Percentiles rank a stretch among this genome's conserved stretches.
Conservation (phyloP, 2,329 filamentous ascomycete species). For the Graphilbum ipis-grandicollis region DNA sequence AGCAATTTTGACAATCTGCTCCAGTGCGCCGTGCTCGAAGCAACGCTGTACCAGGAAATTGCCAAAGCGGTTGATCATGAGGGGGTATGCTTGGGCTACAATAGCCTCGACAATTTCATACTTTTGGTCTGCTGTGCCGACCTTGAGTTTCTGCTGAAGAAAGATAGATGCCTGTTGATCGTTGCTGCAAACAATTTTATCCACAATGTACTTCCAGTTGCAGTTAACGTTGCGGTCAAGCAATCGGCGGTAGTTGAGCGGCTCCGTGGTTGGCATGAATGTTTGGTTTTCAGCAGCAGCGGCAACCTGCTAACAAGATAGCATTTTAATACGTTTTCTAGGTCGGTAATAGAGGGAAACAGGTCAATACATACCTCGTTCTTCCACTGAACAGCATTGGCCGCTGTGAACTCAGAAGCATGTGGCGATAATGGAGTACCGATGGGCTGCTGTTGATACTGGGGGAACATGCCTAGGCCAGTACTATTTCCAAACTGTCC, state of each 20-base stretch:
- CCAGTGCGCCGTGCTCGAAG: slow-evolving; percentile 91
- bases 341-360: slow-evolving; percentile 16
- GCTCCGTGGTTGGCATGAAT: slow-evolving; percentile 75
- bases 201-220: slow-evolving; percentile 98
- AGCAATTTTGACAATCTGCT: slow-evolving; percentile 89
- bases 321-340: too few species aligned
- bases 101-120: slow-evolving; percentile 95
- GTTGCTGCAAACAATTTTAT: slow-evolving; percentile 98
- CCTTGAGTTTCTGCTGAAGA: slow-evolving; percentile 95
- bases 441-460: slow-evolving; percentile 37
- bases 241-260: slow-evolving; percentile 87
- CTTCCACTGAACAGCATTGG: slow-evolving; percentile 31
- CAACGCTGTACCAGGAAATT: slow-evolving; percentile 98
- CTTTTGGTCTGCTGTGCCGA: slow-evolving; percentile 87
- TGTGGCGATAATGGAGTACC: slow-evolving; percentile 55
- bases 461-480: slow-evolving; percentile 25
- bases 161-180: slow-evolving; percentile 99
- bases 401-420: slow-evolving; percentile 55
- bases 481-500: slow-evolving; percentile 19
- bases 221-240: slow-evolving; percentile 92
- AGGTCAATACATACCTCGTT: slow-evolving; percentile 25
- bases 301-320: too few species aligned
- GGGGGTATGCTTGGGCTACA: slow-evolving; percentile 78
- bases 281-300: slow-evolving; percentile 45
- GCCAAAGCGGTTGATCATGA: slow-evolving; percentile 98